These are phyloP conservation scores for Trypanosoma boissoni DNA, from an alignment of 208 protist species.

Conservation along the genomic window DNA sequence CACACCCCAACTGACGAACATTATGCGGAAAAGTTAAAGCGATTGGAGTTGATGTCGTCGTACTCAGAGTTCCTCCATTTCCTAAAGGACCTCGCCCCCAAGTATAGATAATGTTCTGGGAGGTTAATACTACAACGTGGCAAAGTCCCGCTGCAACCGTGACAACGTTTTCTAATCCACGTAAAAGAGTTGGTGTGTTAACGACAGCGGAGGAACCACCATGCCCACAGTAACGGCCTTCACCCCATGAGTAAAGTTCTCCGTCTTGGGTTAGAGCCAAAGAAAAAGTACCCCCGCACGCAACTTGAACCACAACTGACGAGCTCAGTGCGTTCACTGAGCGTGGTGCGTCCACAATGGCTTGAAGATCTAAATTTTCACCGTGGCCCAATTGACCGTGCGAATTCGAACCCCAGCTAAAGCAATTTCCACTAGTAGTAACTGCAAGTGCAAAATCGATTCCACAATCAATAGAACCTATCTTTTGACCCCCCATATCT, in stretches of 20 bases:
- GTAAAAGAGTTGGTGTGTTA: slow-evolving; percentile 25
- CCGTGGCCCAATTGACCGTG: slow-evolving; percentile 37
- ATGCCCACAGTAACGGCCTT: slow-evolving; percentile 57
- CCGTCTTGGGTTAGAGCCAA: slow-evolving; percentile 52
- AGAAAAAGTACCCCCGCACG: slow-evolving; percentile 70
- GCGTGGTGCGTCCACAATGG: slow-evolving; percentile 37
- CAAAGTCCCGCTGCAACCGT: slow-evolving; percentile 49
- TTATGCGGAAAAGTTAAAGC: slow-evolving; percentile 41
- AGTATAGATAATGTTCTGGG: slow-evolving; percentile 44
- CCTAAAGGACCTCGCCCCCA: slow-evolving; percentile 62
- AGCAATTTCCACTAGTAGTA: slow-evolving; percentile 30
- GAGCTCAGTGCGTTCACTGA: slow-evolving; percentile 32
- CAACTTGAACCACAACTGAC: slow-evolving; percentile 50
- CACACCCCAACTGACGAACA: slow-evolving; percentile 62
- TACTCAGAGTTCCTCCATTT: slow-evolving; percentile 9
- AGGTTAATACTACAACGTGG: slow-evolving; percentile 67
- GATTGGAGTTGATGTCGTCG: slow-evolving; percentile 29
- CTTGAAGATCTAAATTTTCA: slow-evolving; percentile 1
- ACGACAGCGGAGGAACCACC: slow-evolving; percentile 1
- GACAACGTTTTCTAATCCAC: slow-evolving; percentile 32
- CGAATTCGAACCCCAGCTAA: slow-evolving; percentile 74
- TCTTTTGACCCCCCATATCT: slow-evolving; percentile 10
- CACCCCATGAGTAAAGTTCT: slow-evolving; percentile 57
- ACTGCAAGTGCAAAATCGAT: slow-evolving; percentile 64
- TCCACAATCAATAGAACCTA: slow-evolving; percentile 49